These are phyloP conservation scores for Pichia pseudocactophila DNA, from an alignment of 805 yeast genomes.

Conservation along the genomic window DNA sequence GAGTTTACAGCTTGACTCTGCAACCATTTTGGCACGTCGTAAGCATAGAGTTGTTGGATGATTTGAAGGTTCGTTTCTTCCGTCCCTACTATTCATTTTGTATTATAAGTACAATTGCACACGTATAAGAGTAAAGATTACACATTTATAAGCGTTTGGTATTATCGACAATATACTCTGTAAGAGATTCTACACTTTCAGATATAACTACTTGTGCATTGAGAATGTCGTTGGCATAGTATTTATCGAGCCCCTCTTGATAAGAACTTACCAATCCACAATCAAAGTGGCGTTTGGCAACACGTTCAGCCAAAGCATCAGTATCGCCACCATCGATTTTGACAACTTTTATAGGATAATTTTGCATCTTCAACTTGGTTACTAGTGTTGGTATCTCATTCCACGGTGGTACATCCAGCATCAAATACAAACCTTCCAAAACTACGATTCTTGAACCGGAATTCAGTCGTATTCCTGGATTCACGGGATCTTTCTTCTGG, in stretches of 20 bases:
- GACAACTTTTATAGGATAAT: slow-evolving; percentile 16
- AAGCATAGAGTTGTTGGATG: slow-evolving; percentile 16
- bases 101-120: not conserved
- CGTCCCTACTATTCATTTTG: no score
- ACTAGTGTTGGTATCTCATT: slow-evolving; percentile 32
- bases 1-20: slow-evolving; percentile 54
- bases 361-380: slow-evolving; percentile 9
- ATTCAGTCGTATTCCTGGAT: slow-evolving; percentile 38
- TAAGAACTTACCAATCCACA: slow-evolving; percentile 43
- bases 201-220: slow-evolving; percentile 41
- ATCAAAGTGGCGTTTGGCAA: slow-evolving; percentile 55
- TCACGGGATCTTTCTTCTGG: slow-evolving; percentile 60
- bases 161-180: no score
- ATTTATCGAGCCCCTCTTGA: slow-evolving; percentile 44
- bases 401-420: slow-evolving; percentile 57
- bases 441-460: slow-evolving; percentile 42
- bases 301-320: slow-evolving; percentile 41
- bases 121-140: not conserved
- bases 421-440: slow-evolving; percentile 70
- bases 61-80: no score
- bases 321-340: slow-evolving; percentile 26
- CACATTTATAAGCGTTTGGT: no score
- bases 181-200: slow-evolving; percentile 6
- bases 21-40: slow-evolving; percentile 54
- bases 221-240: slow-evolving; percentile 47